Percentiles rank a stretch among this genome's conserved stretches.
Conservation (phyloP, 345 rosid genomes). For the Gossypium rotundifolium region DNA sequence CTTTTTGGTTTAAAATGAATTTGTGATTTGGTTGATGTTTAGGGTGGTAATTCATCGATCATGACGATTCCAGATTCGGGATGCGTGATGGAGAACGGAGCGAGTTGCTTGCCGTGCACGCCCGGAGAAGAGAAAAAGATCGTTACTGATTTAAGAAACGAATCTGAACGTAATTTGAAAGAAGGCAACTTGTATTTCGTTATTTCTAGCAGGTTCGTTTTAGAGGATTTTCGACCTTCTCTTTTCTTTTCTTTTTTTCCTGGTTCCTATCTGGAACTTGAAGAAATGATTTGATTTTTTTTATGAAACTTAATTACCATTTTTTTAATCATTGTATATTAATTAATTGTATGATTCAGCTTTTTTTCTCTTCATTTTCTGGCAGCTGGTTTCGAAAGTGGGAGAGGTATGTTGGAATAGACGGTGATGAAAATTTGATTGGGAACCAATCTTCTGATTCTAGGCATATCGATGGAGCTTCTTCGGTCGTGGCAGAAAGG, state of each 20-base stretch:
- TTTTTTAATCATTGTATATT: no score
- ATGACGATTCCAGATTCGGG: not conserved
- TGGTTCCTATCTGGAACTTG: not conserved
- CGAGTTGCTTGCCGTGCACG: conserved; percentile 1
- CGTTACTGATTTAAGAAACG: not conserved
- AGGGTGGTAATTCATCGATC: conserved; percentile 13
- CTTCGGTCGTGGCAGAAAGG: not conserved
- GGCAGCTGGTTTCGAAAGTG: not conserved
- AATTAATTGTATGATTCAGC: not conserved
- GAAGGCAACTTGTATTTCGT: conserved; percentile 1
- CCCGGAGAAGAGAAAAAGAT: not conserved
- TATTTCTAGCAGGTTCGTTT: not conserved
- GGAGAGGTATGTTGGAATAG: not conserved
- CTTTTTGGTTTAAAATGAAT: no score
- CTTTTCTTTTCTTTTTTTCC: not conserved
- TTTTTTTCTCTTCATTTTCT: not conserved
- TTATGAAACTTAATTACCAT: no score
- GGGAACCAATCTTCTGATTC: not conserved
- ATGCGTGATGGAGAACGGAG: not conserved
- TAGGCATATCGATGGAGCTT: not conserved
- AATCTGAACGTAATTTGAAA: not conserved
- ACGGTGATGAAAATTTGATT: not conserved
- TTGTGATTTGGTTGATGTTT: not conserved
- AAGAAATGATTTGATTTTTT: no score
- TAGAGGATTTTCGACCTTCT: not conserved